Conservation (phyloP, 352 stramenopile genomes). For the Pythium rhizo-oryzae region DNA sequence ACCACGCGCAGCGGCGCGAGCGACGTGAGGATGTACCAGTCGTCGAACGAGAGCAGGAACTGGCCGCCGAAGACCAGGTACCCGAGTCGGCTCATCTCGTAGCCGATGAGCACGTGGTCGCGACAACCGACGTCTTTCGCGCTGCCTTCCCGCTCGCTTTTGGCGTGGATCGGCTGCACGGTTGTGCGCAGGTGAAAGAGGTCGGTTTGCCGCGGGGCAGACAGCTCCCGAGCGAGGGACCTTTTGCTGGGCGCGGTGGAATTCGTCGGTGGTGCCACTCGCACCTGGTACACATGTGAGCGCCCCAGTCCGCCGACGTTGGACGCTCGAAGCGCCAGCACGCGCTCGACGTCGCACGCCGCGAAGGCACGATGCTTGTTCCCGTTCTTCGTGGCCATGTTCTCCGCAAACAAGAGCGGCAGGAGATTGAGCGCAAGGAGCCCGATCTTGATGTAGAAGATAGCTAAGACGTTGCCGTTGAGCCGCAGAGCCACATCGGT, state of each 20-base stretch:
- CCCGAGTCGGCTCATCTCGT: slow-evolving; percentile 19
- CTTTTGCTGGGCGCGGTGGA: too few species aligned
- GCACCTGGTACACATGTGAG: slow-evolving; percentile 14
- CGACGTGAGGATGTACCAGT: slow-evolving; percentile 24
- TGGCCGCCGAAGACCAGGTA: slow-evolving; percentile 22
- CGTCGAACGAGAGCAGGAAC: slow-evolving; percentile 22
- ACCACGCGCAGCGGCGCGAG: slow-evolving; percentile 13
- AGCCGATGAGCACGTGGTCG: slow-evolving; percentile 10
- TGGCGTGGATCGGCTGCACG: background rate
- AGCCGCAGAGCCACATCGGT: slow-evolving; percentile 32
- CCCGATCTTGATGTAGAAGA: slow-evolving; percentile 35
- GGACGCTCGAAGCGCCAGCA: slow-evolving; percentile 26
- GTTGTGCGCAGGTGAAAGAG: background rate
- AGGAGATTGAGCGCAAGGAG: slow-evolving; percentile 33
- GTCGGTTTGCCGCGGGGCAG: background rate
- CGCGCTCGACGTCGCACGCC: slow-evolving; percentile 26
- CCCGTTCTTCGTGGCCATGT: slow-evolving; percentile 15
- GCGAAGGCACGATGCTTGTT: background rate
- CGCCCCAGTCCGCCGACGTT: slow-evolving; percentile 34
- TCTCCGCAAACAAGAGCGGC: slow-evolving; percentile 17
- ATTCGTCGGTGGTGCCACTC: too few species aligned
- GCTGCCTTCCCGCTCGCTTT: background rate
- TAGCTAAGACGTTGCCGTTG: slow-evolving; percentile 27
- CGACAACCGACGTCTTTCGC: background rate
- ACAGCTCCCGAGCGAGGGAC: too few species aligned